Conservation (phyloP, 2,329 filamentous ascomycete species). For the Fusarium pininemorale region DNA sequence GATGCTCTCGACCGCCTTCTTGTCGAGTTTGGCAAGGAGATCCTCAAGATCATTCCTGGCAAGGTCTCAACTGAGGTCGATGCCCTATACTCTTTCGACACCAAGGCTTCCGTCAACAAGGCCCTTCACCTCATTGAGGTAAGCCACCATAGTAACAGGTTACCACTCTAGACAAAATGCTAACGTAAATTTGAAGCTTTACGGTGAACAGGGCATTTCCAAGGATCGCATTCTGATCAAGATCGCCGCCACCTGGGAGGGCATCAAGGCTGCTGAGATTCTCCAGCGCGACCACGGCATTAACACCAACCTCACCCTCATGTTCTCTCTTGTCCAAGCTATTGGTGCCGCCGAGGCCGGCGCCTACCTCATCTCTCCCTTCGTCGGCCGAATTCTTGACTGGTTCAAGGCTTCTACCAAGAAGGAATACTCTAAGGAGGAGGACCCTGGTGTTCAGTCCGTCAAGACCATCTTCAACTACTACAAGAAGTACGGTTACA, state of each 20-base stretch:
- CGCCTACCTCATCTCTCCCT: conserved; percentile 98
- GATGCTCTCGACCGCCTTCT: conserved; percentile 90
- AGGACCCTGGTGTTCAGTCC: conserved; percentile 95
- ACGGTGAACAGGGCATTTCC: conserved; percentile 88
- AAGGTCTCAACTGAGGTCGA: conserved; percentile 99
- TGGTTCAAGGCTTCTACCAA: conserved; percentile 98
- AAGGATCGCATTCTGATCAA: conserved; percentile 98
- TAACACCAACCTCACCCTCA: conserved; percentile 98
- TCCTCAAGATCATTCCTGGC: conserved; percentile 94
- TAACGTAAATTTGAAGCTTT: conserved; percentile 70
- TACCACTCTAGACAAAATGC: conserved; percentile 12
- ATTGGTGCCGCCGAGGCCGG: conserved; percentile 94
- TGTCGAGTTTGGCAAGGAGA: conserved; percentile 98
- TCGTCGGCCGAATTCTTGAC: conserved; percentile 98
- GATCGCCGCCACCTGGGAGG: conserved; percentile 99
- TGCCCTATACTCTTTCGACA: conserved; percentile 94
- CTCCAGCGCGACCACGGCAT: conserved; percentile 95
- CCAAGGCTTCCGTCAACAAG: conserved; percentile 90
- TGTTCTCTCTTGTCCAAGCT: conserved; percentile 96
- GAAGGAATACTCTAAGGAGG: conserved; percentile 88
- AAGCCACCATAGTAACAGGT: conserved; percentile 45
- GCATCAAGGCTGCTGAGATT: conserved; percentile 97
- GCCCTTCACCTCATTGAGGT: conserved; percentile 96
- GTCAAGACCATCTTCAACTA: conserved; percentile 98
- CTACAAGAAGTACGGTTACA: conserved; percentile 99